Base-by-base conservation (phyloP, 768 basidiomycete genomes). In the Tubosaeta brunneosetosa region DNA sequence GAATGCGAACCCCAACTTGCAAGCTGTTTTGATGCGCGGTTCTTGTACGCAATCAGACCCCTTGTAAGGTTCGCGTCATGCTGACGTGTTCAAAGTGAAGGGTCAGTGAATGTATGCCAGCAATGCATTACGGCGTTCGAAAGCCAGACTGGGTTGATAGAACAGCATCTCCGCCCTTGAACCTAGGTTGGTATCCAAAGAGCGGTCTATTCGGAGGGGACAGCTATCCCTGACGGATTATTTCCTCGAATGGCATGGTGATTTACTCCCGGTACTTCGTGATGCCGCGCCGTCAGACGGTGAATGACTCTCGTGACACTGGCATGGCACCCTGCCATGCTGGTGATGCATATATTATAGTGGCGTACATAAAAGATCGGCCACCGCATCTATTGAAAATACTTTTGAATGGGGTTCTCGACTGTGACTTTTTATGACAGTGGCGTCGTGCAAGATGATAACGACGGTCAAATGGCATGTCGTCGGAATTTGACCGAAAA, bases 31-130 rank as follows among this genome's bases (percentile, higher is more conserved):
- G 49, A 51, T 46, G 51, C 44, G 42, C 27, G 55, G 55, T 41
- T 29, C 17, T 55, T 65, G 65, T 67, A 62, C 65, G 62, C 57
- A 65, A 67, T 65, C 53, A 55, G 56, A 54, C 56, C 60, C 47
- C 52, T 55, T 49, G 47, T 40, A 43, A 36, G 27, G 51, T 48
- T 63, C 34, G 55, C 57, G 61, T 63, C 44, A 60, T 58, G 64
- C 42, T 65, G 60, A 67, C 64, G 64, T 67, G 57, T 65, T 66
- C 55, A 47, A 29, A 52, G 29, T 12, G 65, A 66, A 22, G 55
- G 64, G 65, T 65, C 56, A 43, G 38, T 52, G 57, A 55, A 53
- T 43, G 34, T 38, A 59, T 66, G 65, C 65, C 65, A 65, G 59
- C 62, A 66, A 51, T 41, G 46, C 59, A 52, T 67, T 65, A 67